Conservation (phyloP, 192 early-diverging fungal species). For the Gonapodya prolifera region DNA sequence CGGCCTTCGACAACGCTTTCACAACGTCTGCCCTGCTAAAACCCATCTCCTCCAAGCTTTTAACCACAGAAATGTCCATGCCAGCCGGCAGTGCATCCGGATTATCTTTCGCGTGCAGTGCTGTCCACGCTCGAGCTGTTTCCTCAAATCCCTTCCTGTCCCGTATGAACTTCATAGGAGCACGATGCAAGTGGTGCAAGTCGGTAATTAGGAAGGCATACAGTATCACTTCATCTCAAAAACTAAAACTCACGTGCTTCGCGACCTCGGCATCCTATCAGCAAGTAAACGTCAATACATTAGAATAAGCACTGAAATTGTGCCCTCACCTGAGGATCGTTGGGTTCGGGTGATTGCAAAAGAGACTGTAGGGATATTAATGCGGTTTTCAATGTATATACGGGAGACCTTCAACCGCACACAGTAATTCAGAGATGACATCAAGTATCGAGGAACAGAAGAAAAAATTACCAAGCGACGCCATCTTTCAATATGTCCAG, state of each 20-base stretch:
- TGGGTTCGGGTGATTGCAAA: conserved; percentile 32
- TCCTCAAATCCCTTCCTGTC: conserved; percentile 27
- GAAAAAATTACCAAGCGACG: conserved; percentile 20
- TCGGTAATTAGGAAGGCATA: too few species aligned
- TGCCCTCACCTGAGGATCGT: conserved; percentile 41
- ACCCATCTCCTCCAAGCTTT: conserved; percentile 36
- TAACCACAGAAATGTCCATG: conserved; percentile 22
- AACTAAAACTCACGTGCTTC: neutral
- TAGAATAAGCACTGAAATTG: conserved; percentile 6
- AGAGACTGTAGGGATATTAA: conserved; percentile 37
- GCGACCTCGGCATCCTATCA: conserved; percentile 38
- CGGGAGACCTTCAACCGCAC: conserved; percentile 18
- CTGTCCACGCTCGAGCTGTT: conserved; percentile 34
- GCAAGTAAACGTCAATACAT: neutral
- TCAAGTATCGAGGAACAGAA: too few species aligned
- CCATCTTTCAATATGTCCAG: conserved; percentile 40
- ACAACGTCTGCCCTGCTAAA: conserved; percentile 30
- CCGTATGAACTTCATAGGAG: conserved; percentile 27
- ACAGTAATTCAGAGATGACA: neutral
- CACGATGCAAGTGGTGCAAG: too few species aligned
- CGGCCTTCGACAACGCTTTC: conserved; percentile 18
- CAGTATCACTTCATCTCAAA: too few species aligned
- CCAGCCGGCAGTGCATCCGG: conserved; percentile 14
- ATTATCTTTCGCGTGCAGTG: conserved; percentile 24
- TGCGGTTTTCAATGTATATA: conserved; percentile 38